Evolutionary conservation across 2,329 filamentous ascomycete genomes (phyloP).

Genomic region (Westerdykella aurantiaca): DNA sequence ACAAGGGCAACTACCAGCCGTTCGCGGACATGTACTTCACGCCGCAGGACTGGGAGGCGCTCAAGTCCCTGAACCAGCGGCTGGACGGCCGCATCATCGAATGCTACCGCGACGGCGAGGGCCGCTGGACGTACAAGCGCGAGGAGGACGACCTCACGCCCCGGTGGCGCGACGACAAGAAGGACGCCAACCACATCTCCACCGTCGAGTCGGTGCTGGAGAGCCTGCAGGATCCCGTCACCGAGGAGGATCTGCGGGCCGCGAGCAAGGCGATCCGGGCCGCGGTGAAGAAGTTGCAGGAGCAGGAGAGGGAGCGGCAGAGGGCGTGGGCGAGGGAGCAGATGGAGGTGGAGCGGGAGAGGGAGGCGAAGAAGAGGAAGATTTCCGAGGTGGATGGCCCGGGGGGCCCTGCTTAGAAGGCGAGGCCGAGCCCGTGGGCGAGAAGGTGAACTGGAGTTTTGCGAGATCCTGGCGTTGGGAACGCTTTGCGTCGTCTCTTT

Average conservation of each 20-base stretch:
- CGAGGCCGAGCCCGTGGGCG: too few species aligned
- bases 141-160: slow-evolving; percentile 48
- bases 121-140: slow-evolving; percentile 68
- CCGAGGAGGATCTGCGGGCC: slow-evolving; percentile 70
- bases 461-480: too few species aligned
- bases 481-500: too few species aligned
- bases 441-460: too few species aligned
- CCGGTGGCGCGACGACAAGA: slow-evolving; percentile 88
- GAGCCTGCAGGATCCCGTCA: slow-evolving; percentile 81
- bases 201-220: slow-evolving; percentile 83
- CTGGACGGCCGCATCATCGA: slow-evolving; percentile 87
- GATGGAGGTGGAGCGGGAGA: slow-evolving; percentile 5
- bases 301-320: slow-evolving; percentile 29
- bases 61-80: slow-evolving; percentile 68
- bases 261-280: slow-evolving; percentile 66
- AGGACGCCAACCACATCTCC: slow-evolving; percentile 79
- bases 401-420: too few species aligned
- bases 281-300: slow-evolving; percentile 64
- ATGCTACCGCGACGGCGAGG: slow-evolving; percentile 71
- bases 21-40: slow-evolving; percentile 64
- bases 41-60: slow-evolving; percentile 71
- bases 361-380: slow-evolving; percentile 32
- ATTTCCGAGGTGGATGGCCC: slow-evolving; percentile 17
- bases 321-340: slow-evolving; percentile 15
- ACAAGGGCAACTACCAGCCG: slow-evolving; percentile 57